Evolutionary conservation across 2,329 filamentous ascomycete genomes (phyloP), one percentile per base, ranked within the genome.

Genomic region (Leptosphaerulina australis): DNA sequence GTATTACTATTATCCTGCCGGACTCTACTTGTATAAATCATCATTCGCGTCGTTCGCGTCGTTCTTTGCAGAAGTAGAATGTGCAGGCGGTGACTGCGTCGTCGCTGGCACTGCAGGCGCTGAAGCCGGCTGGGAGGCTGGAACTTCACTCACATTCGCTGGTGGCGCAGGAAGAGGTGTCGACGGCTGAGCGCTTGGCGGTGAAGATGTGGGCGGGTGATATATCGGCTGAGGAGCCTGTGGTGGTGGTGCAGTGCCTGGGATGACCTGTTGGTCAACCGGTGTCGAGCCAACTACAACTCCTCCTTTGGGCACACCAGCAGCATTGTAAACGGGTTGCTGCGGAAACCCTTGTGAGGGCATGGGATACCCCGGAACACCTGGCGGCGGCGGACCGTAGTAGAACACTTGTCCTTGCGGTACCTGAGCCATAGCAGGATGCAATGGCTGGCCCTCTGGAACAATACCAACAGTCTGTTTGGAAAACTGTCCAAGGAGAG

Each of bases 401-500:
- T 66, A 66, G 36, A 51, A 62, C 5, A 63, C 60, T 26, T 62
- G 60, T 4, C 61, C 56, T 4, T 48, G 40, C 14, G 55, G 44
- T 14, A 50, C 39, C 44, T 68, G 64, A n/a, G 52, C 55, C 62
- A 68, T 66, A 1, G 55, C 50, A 2, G 59, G 59, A 17, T 64
- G 50, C 14, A 66, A 36, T 0, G 65, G 60, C 35, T 68, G 60
- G 7, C 62, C 64, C 6, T 59, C 56, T 14, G 62, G 64, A 2
- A 67, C 63, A 5, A 69, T 62, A 4, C 68, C 68, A 7, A 67
- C 66, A 1, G 66, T 67, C 12, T 58, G 60, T 22, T 47, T 53
- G 4, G 66, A 66, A 49, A 55, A 69, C 40, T 69, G 66, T 4
- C 68, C 68, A 1, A 71, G 60, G 11, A 66, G 52, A 21, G 63